Evolutionary conservation across 1,284 basidiomycete genomes (phyloP).

Genomic region (Phylloporus sp.): DNA sequence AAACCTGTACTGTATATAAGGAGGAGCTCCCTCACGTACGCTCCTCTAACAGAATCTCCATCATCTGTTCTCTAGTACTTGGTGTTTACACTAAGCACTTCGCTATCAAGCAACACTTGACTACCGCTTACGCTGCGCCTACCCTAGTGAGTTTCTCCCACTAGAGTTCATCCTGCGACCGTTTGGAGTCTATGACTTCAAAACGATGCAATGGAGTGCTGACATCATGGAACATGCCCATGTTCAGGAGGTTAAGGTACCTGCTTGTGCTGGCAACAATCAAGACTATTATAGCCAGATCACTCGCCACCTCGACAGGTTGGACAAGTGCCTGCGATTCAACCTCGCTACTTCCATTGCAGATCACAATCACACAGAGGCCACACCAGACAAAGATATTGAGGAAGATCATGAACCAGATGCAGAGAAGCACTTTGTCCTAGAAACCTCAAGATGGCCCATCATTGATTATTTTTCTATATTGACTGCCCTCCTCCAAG

Average conservation of each 20-base stretch:
- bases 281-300: conserved; percentile 4
- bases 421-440: too few species aligned
- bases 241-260: conserved; percentile 4
- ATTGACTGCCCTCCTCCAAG: not conserved
- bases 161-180: too few species aligned
- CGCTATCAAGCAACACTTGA: too few species aligned
- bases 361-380: not conserved
- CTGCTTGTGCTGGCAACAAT: conserved; percentile 3
- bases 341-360: not conserved
- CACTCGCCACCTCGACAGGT: not conserved
- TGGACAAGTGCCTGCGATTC: not conserved
- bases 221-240: conserved; percentile 6
- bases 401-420: not conserved
- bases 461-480: not conserved
- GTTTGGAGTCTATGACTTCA: too few species aligned
- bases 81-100: too few species aligned
- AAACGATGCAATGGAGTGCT: conserved; percentile 6
- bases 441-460: not conserved
- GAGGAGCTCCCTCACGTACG: too few species aligned
- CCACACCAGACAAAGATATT: not conserved
- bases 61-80: too few species aligned
- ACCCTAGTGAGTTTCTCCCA: too few species aligned
- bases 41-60: too few species aligned
- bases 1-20: too few species aligned
- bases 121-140: too few species aligned